Conservation (phyloP, 441 rosid species). For the Pelargonium cotyledonis region DNA sequence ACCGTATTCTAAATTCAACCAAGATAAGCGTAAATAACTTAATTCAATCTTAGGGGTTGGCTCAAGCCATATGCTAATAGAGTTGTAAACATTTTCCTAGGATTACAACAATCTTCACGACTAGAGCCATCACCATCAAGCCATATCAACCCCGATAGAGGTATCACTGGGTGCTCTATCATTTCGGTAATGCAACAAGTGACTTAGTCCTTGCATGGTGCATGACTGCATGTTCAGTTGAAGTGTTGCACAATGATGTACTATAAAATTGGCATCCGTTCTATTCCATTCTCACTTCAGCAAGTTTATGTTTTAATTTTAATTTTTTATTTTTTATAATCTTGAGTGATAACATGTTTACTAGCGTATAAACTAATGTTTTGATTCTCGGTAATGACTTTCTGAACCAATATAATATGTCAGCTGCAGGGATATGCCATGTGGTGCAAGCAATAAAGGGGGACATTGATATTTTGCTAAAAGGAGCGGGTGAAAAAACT, state of each 20-base stretch:
- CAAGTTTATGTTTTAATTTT: not conserved
- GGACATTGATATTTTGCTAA: slow-evolving; percentile 46
- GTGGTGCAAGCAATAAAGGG: slow-evolving; percentile 57
- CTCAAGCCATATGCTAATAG: not conserved
- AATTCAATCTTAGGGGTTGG: not conserved
- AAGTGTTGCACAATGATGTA: not conserved
- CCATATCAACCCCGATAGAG: no score
- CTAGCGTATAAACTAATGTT: not conserved
- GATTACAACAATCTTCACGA: not conserved
- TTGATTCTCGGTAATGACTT: not conserved
- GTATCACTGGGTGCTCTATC: no score
- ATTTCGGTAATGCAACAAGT: no score
- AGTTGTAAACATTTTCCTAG: not conserved
- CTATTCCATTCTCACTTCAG: not conserved
- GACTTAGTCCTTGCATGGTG: no score
- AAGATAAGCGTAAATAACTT: not conserved
- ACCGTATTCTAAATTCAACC: not conserved
- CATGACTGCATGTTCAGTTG: no score
- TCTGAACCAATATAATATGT: not conserved
- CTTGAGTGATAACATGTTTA: not conserved
- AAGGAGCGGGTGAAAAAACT: slow-evolving; percentile 51
- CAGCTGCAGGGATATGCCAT: slow-evolving; percentile 50
- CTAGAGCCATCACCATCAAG: no score
- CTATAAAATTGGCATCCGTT: not conserved
- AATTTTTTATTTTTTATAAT: not conserved